A percentile compares a stretch with the other conserved stretches of the same genome.
Evolutionary conservation across 2,329 filamentous ascomycete genomes (phyloP).

Genomic region (Rasamsonia emersonii): DNA sequence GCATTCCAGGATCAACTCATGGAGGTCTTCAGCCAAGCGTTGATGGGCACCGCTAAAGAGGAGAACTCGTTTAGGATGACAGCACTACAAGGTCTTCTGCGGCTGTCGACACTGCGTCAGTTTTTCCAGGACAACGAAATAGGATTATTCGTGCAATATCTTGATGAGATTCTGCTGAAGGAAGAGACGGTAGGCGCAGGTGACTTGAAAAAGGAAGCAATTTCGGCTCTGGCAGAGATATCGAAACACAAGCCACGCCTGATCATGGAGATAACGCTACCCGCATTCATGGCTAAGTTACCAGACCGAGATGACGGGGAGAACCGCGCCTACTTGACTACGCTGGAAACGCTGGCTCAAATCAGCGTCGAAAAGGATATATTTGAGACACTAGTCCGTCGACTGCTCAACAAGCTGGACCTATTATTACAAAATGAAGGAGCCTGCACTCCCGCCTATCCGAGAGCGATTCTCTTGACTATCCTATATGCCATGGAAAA

Average conservation of each 20-base stretch:
- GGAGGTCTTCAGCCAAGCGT: conserved; percentile 46
- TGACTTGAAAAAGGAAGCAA: conserved; percentile 50
- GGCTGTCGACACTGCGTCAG: conserved; percentile 36
- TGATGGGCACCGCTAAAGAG: conserved; percentile 45
- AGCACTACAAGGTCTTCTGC: conserved; percentile 39
- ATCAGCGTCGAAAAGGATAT: conserved; percentile 54
- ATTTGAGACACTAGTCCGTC: conserved; percentile 55
- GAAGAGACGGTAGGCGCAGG: conserved; percentile 49
- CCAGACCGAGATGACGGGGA: conserved; percentile 48
- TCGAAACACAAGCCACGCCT: conserved; percentile 54
- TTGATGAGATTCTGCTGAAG: conserved; percentile 53
- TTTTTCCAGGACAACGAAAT: conserved; percentile 46
- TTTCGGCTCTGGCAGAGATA: conserved; percentile 51
- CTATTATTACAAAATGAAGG: conserved; percentile 45
- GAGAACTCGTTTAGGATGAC: conserved; percentile 43
- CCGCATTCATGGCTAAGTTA: conserved; percentile 56
- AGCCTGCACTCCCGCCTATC: conserved; percentile 42
- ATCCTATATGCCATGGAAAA: conserved; percentile 53
- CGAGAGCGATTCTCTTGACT: conserved; percentile 52
- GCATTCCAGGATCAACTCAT: conserved; percentile 44
- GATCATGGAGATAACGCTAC: conserved; percentile 57
- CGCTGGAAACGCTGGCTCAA: conserved; percentile 56
- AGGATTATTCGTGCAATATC: conserved; percentile 46
- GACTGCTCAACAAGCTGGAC: conserved; percentile 55
- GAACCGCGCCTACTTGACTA: conserved; percentile 41